Evolutionary conservation across 768 basidiomycete species (phyloP), one percentile per base, ranked within the genome.

Genomic region (Atractiella rhizophila): DNA sequence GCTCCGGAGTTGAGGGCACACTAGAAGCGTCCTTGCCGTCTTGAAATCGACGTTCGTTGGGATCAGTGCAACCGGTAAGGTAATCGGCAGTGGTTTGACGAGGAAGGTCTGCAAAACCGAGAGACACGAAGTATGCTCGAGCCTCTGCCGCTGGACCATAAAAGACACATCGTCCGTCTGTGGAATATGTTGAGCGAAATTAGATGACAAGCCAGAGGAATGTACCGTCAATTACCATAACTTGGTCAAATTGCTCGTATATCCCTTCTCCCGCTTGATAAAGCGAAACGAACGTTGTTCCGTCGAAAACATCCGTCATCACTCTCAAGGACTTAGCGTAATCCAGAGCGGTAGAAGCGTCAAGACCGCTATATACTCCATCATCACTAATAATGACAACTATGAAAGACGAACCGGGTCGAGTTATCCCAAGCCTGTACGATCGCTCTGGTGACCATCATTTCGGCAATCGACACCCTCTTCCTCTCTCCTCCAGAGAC

Each of bases 11-110:
- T 5, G 69, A 69, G 2, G 77, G 79, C 0, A 73, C 73, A 46
- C 72, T 65, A 1, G 48, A 46, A 11, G 62, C 64, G 9, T 71
- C 69, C 19, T 65, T 67, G 5, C 73, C 77, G 2, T 67, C 60
- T 0, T 71, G 68, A 49, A 76, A 74, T 54, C 73, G 74, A 20
- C 82, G 76, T 60, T 88, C 81, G 51, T 82, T 79, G 0, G 73
- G 68, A 52, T 80, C 78, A 2, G 82, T 63, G 46, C 63, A 56
- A 20, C 59, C 60, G 21, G 62, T 65, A 34, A 64, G 50, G 51
- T 63, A 64, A 48, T 64, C 62, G 39, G 60, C 59, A 8, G 57
- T 55, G 12, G 60, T 60, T 43, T 60, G 58, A 33, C 57, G 58
- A 3, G 40, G 47, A 5, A 49, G 45, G 45, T 49, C 46, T 28